phyloP scores from a whole-genome alignment of 192 early-diverging fungal species.

The Coemansia sp. region DNA sequence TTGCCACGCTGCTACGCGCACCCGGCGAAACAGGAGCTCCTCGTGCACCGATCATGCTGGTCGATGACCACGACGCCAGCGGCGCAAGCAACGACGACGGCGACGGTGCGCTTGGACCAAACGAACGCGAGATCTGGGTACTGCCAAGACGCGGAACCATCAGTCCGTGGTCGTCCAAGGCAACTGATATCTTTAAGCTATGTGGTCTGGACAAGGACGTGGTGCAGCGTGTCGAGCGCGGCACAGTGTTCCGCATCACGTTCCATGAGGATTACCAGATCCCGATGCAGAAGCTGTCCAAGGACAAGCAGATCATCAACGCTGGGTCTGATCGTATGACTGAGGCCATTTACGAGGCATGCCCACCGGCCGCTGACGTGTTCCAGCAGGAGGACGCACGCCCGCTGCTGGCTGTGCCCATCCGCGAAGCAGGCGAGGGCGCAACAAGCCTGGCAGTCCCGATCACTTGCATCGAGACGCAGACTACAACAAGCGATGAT shows the following conservation, averaged over 20 bases:
- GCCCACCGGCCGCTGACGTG: slow-evolving; percentile 67
- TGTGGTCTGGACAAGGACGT: slow-evolving; percentile 73
- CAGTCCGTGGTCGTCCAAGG: slow-evolving; percentile 99
- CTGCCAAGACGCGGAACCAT: slow-evolving; percentile 95
- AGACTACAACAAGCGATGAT: not conserved
- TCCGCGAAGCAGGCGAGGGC: slow-evolving; percentile 26
- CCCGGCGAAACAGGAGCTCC: slow-evolving; percentile 35
- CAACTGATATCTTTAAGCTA: slow-evolving; percentile 93
- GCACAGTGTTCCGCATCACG: slow-evolving; percentile 69
- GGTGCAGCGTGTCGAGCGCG: slow-evolving; percentile 90
- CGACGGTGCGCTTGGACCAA: not conserved
- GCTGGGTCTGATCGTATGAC: slow-evolving; percentile 93
- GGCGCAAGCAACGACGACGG: slow-evolving; percentile 3
- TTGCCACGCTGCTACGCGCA: slow-evolving; percentile 36
- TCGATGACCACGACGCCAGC: slow-evolving; percentile 11
- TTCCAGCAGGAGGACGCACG: slow-evolving; percentile 70
- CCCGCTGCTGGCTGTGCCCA: slow-evolving; percentile 64
- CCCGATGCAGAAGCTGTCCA: slow-evolving; percentile 31
- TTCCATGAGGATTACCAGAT: slow-evolving; percentile 40
- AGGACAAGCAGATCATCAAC: slow-evolving; percentile 57
- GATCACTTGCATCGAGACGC: slow-evolving; percentile 32
- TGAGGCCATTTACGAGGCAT: slow-evolving; percentile 65
- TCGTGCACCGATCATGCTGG: slow-evolving; percentile 24
- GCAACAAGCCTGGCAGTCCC: slow-evolving; percentile 16
- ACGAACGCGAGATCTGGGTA: slow-evolving; percentile 62